phyloP scores from a whole-genome alignment of 495 filamentous ascomycete genomes.

The Aspergillus sparsus region DNA sequence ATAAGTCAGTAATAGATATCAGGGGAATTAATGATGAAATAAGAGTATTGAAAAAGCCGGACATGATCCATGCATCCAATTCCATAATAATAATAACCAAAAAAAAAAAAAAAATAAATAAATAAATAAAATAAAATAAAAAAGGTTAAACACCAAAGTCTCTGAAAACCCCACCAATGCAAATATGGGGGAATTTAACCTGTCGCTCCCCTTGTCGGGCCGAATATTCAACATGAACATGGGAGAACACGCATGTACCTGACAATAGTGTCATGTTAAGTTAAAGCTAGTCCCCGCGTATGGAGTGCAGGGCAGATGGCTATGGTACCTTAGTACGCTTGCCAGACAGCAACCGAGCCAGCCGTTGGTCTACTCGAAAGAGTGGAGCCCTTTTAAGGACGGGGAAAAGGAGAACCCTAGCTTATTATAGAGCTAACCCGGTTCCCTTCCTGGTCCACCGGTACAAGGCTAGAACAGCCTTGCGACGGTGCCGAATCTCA shows the following conservation, averaged over 20 bases:
- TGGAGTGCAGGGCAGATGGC: not conserved
- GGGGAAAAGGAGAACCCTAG: not conserved
- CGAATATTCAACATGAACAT: not conserved
- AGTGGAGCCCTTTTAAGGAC: not conserved
- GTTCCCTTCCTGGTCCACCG: conserved; percentile 80
- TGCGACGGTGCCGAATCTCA: conserved; percentile 72
- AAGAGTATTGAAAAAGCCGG: no score
- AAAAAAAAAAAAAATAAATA: not conserved
- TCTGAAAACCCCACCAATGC: not conserved
- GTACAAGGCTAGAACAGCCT: conserved; percentile 73
- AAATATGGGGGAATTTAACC: not conserved
- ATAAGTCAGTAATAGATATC: no score
- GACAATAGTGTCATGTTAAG: conserved; percentile 14
- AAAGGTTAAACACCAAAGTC: not conserved
- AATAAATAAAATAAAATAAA: not conserved
- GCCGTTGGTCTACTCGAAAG: not conserved
- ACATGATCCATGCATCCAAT: no score
- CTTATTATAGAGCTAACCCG: conserved; percentile 62
- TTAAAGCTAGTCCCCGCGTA: conserved; percentile 16
- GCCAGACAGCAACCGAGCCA: not conserved
- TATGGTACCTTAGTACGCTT: not conserved
- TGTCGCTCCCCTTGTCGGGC: not conserved
- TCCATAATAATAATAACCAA: not conserved
- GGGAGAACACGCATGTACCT: conserved; percentile 6
- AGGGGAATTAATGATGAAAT: no score